Evolutionary conservation across 129 eudicot genomes (phyloP).

Genomic region (Lactuca sativa): DNA sequence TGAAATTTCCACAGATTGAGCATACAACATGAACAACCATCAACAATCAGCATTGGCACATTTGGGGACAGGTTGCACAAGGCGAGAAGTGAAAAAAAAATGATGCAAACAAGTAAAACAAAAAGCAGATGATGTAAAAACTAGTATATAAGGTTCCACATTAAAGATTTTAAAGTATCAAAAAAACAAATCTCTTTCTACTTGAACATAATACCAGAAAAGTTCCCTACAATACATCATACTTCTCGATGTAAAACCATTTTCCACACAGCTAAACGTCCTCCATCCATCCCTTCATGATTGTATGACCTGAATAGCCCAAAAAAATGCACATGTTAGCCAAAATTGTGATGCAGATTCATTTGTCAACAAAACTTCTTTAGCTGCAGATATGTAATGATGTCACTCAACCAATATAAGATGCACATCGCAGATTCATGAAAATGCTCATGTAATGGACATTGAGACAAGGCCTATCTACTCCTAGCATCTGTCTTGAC

Average conservation of each 20-base stretch:
- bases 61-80: background rate
- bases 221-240: conserved; percentile 34
- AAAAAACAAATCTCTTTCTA: conserved; percentile 25
- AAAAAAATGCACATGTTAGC: conserved; percentile 12
- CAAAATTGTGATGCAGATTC: background rate
- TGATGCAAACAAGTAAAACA: conserved; percentile 1
- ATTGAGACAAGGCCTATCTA: background rate
- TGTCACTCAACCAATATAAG: conserved; percentile 12
- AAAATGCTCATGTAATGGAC: background rate
- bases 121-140: conserved; percentile 2
- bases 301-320: conserved; percentile 23
- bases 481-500: background rate
- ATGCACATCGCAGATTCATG: background rate
- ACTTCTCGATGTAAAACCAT: conserved; percentile 14
- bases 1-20: background rate
- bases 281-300: conserved; percentile 21
- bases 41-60: background rate
- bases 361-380: background rate
- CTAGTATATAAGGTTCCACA: conserved; percentile 22
- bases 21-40: background rate
- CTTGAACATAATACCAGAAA: conserved; percentile 16
- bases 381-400: conserved; percentile 8
- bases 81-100: background rate
- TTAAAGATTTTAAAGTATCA: conserved; percentile 9
- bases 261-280: conserved; percentile 13